A percentile compares a stretch with the other conserved stretches of the same genome.
phyloP scores from a whole-genome alignment of 2,329 filamentous ascomycete genomes.

The Cadophora sp. region DNA sequence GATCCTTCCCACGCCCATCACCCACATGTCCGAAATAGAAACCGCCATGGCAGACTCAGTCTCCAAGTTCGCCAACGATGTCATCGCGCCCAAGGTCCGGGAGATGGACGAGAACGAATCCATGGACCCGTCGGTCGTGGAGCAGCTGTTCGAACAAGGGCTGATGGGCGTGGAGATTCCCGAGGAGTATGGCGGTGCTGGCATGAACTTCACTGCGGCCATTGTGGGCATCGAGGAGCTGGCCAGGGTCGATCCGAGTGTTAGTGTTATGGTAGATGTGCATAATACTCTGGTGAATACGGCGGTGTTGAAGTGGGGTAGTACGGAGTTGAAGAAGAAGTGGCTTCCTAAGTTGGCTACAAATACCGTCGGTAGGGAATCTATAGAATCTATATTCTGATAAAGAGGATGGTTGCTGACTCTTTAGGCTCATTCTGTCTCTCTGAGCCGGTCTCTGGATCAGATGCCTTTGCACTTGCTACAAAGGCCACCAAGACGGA shows the following conservation, averaged over 20 bases:
- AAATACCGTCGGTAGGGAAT: slow-evolving; percentile 69
- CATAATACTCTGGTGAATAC: slow-evolving; percentile 99
- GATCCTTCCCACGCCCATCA: slow-evolving; percentile 89
- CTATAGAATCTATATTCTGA: not conserved
- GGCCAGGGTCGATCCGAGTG: slow-evolving; percentile 90
- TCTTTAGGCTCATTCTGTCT: slow-evolving; percentile 79
- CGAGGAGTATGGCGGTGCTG: slow-evolving; percentile 93
- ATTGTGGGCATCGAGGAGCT: slow-evolving; percentile 98
- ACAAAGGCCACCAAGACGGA: slow-evolving; percentile 87
- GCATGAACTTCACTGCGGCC: slow-evolving; percentile 98
- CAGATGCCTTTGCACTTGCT: slow-evolving; percentile 93
- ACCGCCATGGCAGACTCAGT: slow-evolving; percentile 88
- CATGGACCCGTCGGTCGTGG: slow-evolving; percentile 88
- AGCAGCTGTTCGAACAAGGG: slow-evolving; percentile 96
- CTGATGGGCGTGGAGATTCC: slow-evolving; percentile 98
- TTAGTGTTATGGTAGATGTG: slow-evolving; percentile 94
- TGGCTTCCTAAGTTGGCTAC: slow-evolving; percentile 92
- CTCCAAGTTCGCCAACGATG: slow-evolving; percentile 86
- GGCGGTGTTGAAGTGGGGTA: slow-evolving; percentile 85
- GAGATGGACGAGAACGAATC: slow-evolving; percentile 97
- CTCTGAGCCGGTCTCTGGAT: slow-evolving; percentile 90
- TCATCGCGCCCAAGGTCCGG: slow-evolving; percentile 87
- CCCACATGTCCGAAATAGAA: slow-evolving; percentile 90
- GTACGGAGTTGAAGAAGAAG: slow-evolving; percentile 77
- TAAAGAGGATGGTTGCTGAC: slow-evolving; percentile 22